Evolutionary conservation across 148 eudicot genomes (phyloP).

Genomic region (Simmondsia chinensis): DNA sequence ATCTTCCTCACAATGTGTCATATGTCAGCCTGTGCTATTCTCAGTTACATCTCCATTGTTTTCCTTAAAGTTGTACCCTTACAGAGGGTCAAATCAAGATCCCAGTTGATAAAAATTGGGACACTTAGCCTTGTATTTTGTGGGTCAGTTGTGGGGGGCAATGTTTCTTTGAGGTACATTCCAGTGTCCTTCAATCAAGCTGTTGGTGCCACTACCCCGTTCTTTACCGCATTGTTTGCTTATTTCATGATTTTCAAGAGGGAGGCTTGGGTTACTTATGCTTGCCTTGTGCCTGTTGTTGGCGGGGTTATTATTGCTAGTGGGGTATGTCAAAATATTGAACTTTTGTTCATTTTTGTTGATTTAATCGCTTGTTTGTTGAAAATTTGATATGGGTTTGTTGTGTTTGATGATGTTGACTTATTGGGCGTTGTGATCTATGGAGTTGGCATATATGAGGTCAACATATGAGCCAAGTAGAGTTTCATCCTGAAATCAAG

Average conservation of each 20-base stretch:
- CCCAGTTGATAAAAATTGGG: slow-evolving; percentile 55
- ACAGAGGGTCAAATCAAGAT: slow-evolving; percentile 65
- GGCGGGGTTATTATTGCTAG: slow-evolving; percentile 95
- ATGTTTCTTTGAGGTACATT: slow-evolving; percentile 57
- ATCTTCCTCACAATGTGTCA: slow-evolving; percentile 95
- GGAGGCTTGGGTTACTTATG: slow-evolving; percentile 80
- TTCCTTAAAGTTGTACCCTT: slow-evolving; percentile 52
- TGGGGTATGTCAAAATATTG: slow-evolving; percentile 50
- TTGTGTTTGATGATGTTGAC: not conserved
- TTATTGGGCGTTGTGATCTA: not conserved
- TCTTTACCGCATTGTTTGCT: slow-evolving; percentile 89
- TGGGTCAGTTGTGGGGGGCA: slow-evolving; percentile 94
- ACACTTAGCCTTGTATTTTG: slow-evolving; percentile 77
- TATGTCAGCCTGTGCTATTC: slow-evolving; percentile 79
- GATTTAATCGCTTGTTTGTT: not conserved
- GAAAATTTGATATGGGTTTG: not conserved
- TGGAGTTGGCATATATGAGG: not conserved
- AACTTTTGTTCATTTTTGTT: not conserved
- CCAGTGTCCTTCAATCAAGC: slow-evolving; percentile 97
- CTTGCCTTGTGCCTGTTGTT: slow-evolving; percentile 83
- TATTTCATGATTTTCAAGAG: slow-evolving; percentile 72
- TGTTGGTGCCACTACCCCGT: slow-evolving; percentile 98
- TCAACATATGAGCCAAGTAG: too few species aligned
- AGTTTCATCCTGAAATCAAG: too few species aligned
- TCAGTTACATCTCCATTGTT: slow-evolving; percentile 74